These are phyloP conservation scores for Gastrodia elata DNA, from an alignment of 106 monocot species.

Conservation along the genomic window DNA sequence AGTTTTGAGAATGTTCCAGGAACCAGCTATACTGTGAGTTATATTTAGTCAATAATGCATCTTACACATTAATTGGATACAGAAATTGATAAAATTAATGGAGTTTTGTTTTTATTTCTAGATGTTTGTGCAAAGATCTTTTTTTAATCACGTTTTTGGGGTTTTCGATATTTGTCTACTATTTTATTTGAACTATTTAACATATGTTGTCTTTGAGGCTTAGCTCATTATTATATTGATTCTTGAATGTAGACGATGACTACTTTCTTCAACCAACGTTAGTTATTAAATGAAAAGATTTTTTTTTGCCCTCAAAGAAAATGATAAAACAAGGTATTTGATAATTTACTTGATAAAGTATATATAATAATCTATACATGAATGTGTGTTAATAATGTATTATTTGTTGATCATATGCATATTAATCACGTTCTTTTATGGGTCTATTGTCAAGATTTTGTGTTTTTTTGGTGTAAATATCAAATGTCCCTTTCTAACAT, in stretches of 20 bases:
- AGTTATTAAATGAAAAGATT: no score
- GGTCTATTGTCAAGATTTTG: neutral
- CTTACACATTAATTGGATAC: neutral
- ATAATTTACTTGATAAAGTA: no score
- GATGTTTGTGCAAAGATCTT: neutral
- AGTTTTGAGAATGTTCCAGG: constrained; percentile 45
- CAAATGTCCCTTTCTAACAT: neutral
- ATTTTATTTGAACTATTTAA: neutral
- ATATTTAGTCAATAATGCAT: neutral
- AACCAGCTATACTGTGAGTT: constrained; percentile 55
- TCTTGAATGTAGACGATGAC: no score
- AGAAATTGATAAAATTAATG: neutral
- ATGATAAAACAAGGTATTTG: no score
- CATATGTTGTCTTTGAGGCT: no score
- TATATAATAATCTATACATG: no score
- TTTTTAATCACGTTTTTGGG: neutral
- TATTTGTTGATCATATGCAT: neutral
- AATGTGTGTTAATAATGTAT: neutral
- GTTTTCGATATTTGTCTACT: neutral
- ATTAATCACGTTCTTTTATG: neutral
- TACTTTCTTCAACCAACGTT: no score
- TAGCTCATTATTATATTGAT: no score
- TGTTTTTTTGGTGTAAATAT: neutral
- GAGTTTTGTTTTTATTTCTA: neutral
- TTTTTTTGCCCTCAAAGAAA: no score